Evolutionary conservation across 2,329 filamentous ascomycete genomes (phyloP).

Genomic region (Penicillium capsulatum): DNA sequence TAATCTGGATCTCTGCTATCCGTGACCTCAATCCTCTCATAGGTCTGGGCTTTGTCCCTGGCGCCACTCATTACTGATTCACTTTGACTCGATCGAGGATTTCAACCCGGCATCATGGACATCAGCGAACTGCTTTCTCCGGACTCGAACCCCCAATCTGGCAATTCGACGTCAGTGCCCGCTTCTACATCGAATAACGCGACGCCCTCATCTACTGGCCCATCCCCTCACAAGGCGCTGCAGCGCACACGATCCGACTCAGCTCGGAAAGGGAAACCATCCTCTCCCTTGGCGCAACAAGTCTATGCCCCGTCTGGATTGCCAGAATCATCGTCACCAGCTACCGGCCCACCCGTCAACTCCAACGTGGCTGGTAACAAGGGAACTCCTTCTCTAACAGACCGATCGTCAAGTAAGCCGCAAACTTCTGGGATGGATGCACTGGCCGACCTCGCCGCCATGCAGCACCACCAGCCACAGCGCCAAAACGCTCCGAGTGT

Average conservation of each 20-base stretch:
- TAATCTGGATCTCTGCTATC: slow-evolving; percentile 27
- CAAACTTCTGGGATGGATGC: slow-evolving; percentile 49
- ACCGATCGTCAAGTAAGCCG: slow-evolving; percentile 36
- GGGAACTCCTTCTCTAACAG: slow-evolving; percentile 35
- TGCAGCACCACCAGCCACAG: slow-evolving; percentile 45
- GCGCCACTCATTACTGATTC: neutral
- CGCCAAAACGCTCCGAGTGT: slow-evolving; percentile 37
- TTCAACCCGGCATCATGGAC: slow-evolving; percentile 36
- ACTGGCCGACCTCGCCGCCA: slow-evolving; percentile 46
- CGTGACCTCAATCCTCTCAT: slow-evolving; percentile 12
- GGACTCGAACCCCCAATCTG: slow-evolving; percentile 39
- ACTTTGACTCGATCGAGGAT: slow-evolving; percentile 1
- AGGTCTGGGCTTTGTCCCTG: slow-evolving; percentile 1
- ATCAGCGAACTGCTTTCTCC: slow-evolving; percentile 47
- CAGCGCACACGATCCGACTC: slow-evolving; percentile 35
- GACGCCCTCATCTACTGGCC: slow-evolving; percentile 21
- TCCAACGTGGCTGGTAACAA: slow-evolving; percentile 27
- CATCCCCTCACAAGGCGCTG: slow-evolving; percentile 36
- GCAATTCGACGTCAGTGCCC: slow-evolving; percentile 30
- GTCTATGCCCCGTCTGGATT: slow-evolving; percentile 37
- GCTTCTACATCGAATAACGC: slow-evolving; percentile 28
- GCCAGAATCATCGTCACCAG: slow-evolving; percentile 37
- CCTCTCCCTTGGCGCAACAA: slow-evolving; percentile 43
- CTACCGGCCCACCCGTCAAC: slow-evolving; percentile 29
- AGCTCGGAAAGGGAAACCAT: slow-evolving; percentile 33